Evolutionary conservation across 1,284 basidiomycete genomes (phyloP).

Genomic region (Apiotrichum domesticum): DNA sequence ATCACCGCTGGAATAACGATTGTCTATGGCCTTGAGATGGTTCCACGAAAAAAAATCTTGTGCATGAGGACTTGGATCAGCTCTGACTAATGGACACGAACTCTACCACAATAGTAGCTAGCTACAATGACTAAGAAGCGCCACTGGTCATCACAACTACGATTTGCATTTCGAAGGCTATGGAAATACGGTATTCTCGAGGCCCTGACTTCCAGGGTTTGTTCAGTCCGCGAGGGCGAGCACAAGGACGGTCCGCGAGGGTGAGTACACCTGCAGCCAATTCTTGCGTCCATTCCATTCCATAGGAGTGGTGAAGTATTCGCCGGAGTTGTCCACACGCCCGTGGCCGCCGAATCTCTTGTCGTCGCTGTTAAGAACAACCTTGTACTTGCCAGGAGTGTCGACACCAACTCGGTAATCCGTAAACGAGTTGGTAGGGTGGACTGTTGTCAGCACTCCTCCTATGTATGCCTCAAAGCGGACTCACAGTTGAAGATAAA

Average conservation of each 20-base stretch:
- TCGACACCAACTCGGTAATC: constrained; percentile 93
- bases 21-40: too few relatives aligned
- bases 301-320: constrained; percentile 75
- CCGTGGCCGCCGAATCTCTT: constrained; percentile 82
- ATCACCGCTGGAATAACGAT: too few relatives aligned
- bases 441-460: constrained; percentile 49
- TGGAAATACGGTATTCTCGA: too few relatives aligned
- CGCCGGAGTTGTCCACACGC: constrained; percentile 61
- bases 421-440: constrained; percentile 76
- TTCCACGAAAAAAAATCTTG: too few relatives aligned
- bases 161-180: too few relatives aligned
- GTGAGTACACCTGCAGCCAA: constrained; percentile 79
- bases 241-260: constrained; percentile 66
- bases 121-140: too few relatives aligned
- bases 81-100: too few relatives aligned
- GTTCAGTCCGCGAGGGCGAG: constrained; percentile 37
- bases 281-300: constrained; percentile 90
- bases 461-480: constrained; percentile 3
- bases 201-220: too few relatives aligned
- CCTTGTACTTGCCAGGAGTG: constrained; percentile 73
- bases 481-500: constrained; percentile 82
- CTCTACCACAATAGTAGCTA: too few relatives aligned
- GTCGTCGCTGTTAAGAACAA: constrained; percentile 79
- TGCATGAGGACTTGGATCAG: too few relatives aligned
- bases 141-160: too few relatives aligned